Base-by-base conservation (phyloP, 2,329 filamentous ascomycete species). In the Aspergillus intermedius region DNA sequence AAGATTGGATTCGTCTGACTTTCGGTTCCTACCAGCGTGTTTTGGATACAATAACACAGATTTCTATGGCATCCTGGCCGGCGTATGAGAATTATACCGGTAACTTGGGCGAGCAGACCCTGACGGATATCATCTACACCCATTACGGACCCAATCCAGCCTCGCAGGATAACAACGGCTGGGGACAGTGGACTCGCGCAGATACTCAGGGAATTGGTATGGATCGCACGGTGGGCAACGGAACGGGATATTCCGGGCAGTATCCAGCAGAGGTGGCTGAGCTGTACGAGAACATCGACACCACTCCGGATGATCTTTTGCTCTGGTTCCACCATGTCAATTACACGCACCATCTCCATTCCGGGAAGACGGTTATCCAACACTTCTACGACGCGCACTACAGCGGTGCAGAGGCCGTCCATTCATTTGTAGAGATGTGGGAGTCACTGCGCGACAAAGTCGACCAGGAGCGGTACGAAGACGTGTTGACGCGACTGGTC, bases 271-370 rank as follows among this genome's bases (percentile, higher is more conserved):
- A 84, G 50, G 64, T 88, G 0, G 78, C 80, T 0, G 62, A 69
- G 2, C 64, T 70, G 57, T 88, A 77, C 60, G 84, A 88, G 55
- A 67, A 77, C 40, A 69, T 81, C 15, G 74, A 77, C 12, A 83
- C 79, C 0, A 87, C 84, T 0, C 83, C 84, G 0, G 84, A 87
- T 51, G 73, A 87, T 19, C 69, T 88, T 1, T 65, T 88, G 2
- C 71, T 88, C 2, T 88, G 84, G 84, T 88, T 88, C 67, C 85
- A 88, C 62, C 85, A 88, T 59, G 82, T 88, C 0, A 77, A 77
- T 3, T 88, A 86, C 61, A 85, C 80, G 0, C 78, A 85, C 35
- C 65, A 62, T 5, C 74, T 88, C 1, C 73, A 81, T 8, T 80
- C 77, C 0, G 81, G 82, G 9, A 79, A 83, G 64, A 85, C 84